These are phyloP conservation scores for Vitis rotundifolia DNA, from an alignment of 164 flowering plant genomes.

Conservation along the genomic window DNA sequence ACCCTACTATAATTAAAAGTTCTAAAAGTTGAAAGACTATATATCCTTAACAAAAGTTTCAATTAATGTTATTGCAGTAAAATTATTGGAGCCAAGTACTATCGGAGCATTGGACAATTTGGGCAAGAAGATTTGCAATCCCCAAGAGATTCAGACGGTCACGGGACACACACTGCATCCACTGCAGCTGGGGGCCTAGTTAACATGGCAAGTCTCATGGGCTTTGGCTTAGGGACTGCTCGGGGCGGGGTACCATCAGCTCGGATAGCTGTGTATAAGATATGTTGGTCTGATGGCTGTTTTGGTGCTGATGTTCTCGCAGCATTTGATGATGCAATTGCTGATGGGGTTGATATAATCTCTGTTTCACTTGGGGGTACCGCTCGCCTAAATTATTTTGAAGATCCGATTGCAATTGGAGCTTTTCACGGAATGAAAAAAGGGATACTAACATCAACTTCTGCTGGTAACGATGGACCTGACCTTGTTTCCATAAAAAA, in stretches of 20 bases:
- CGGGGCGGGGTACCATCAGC: constrained; percentile 61
- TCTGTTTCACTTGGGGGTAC: constrained; percentile 34
- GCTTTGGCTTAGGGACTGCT: constrained; percentile 45
- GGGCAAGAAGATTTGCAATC: not conserved
- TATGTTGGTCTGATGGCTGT: constrained; percentile 38
- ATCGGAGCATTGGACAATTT: constrained; percentile 3
- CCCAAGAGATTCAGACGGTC: constrained; percentile 45
- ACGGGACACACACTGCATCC: constrained; percentile 62
- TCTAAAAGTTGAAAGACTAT: too few relatives aligned
- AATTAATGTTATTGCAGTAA: constrained; percentile 26
- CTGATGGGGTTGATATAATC: constrained; percentile 50
- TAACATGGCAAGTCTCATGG: constrained; percentile 29
- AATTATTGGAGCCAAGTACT: constrained; percentile 49
- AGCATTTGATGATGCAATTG: constrained; percentile 58
- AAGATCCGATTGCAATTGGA: constrained; percentile 32
- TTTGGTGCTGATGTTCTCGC: constrained; percentile 33
- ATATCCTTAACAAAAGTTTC: not conserved
- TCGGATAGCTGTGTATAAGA: constrained; percentile 52
- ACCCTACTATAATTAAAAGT: too few relatives aligned
- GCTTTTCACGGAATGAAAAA: constrained; percentile 38
- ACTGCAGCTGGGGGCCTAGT: constrained; percentile 49
- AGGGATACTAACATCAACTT: constrained; percentile 28
- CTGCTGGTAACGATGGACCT: constrained; percentile 42
- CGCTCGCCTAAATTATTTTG: constrained; percentile 11
- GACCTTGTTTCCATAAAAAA: constrained; percentile 15